Evolutionary conservation across 768 basidiomycete genomes (phyloP).

Genomic region (Paxillus rubicundulus): DNA sequence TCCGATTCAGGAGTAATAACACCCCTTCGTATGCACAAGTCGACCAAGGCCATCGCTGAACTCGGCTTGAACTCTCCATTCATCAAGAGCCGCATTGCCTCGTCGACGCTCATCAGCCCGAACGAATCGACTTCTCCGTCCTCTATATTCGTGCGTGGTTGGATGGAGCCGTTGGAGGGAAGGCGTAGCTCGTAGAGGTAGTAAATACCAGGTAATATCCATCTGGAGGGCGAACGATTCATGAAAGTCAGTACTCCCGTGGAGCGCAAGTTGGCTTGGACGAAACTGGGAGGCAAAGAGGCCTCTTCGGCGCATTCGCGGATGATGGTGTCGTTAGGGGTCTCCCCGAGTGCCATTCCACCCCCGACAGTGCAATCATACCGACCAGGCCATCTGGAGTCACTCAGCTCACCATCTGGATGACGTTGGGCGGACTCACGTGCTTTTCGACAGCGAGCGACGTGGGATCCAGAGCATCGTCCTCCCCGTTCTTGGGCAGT

Average conservation of each 20-base stretch:
- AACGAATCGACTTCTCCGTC: constrained; percentile 46
- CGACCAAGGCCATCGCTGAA: constrained; percentile 41
- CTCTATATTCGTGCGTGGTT: constrained; percentile 34
- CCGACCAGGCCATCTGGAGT: constrained; percentile 28
- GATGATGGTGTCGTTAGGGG: constrained; percentile 35
- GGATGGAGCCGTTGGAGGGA: constrained; percentile 32
- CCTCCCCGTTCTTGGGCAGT: constrained; percentile 27
- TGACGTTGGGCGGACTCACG: constrained; percentile 25
- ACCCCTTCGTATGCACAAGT: constrained; percentile 42
- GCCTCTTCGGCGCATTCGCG: constrained; percentile 46
- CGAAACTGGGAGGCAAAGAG: constrained; percentile 36
- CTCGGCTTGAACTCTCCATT: constrained; percentile 41
- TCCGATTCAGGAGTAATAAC: constrained; percentile 24
- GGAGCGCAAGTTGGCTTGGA: constrained; percentile 30
- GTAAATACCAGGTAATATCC: constrained; percentile 46
- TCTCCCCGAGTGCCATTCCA: constrained; percentile 41
- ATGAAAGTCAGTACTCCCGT: constrained; percentile 40
- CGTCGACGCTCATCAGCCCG: constrained; percentile 34
- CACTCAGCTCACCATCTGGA: neutral
- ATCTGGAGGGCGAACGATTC: constrained; percentile 42
- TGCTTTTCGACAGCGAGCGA: constrained; percentile 39
- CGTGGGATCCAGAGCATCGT: constrained; percentile 41
- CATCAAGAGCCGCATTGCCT: constrained; percentile 33
- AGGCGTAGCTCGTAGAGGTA: constrained; percentile 44
- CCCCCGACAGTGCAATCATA: constrained; percentile 46